Evolutionary conservation across 257 asterid genomes (phyloP).

Genomic region (Penstemon davidsonii): DNA sequence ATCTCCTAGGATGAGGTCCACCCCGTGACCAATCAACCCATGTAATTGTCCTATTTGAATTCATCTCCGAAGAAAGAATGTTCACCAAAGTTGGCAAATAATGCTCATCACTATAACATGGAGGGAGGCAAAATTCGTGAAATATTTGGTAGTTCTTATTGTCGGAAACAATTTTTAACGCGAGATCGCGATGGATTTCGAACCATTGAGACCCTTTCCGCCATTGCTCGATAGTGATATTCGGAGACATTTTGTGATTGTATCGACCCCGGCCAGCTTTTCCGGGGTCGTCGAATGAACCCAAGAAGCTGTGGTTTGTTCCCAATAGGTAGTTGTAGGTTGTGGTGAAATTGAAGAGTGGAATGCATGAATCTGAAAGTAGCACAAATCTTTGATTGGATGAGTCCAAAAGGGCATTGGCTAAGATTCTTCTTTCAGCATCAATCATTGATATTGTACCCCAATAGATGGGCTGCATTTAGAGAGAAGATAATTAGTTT

Average conservation of each 20-base stretch:
- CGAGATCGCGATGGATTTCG: constrained; percentile 57
- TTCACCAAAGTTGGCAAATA: constrained; percentile 64
- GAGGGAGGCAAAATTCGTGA: constrained; percentile 43
- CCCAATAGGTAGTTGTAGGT: constrained; percentile 43
- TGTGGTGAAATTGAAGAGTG: constrained; percentile 63
- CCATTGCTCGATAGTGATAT: constrained; percentile 56
- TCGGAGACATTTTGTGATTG: constrained; percentile 59
- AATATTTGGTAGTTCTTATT: constrained; percentile 38
- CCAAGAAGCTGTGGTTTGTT: constrained; percentile 47
- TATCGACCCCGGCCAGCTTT: constrained; percentile 65
- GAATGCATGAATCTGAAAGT: constrained; percentile 79
- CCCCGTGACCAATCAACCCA: constrained; percentile 73
- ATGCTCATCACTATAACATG: constrained; percentile 58
- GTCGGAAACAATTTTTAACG: constrained; percentile 42
- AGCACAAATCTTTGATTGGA: constrained; percentile 59
- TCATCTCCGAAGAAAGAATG: constrained; percentile 45
- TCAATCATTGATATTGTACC: constrained; percentile 70
- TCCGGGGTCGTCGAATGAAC: constrained; percentile 49
- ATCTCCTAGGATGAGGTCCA: constrained; percentile 65
- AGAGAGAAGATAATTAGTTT: background rate
- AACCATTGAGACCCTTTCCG: constrained; percentile 86
- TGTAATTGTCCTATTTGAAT: constrained; percentile 47
- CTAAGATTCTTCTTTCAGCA: constrained; percentile 69
- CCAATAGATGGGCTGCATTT: constrained; percentile 58
- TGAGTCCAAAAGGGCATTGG: constrained; percentile 61